Evolutionary conservation across 2,329 filamentous ascomycete species (phyloP).

Genomic region (Aspergillus fumigatus): DNA sequence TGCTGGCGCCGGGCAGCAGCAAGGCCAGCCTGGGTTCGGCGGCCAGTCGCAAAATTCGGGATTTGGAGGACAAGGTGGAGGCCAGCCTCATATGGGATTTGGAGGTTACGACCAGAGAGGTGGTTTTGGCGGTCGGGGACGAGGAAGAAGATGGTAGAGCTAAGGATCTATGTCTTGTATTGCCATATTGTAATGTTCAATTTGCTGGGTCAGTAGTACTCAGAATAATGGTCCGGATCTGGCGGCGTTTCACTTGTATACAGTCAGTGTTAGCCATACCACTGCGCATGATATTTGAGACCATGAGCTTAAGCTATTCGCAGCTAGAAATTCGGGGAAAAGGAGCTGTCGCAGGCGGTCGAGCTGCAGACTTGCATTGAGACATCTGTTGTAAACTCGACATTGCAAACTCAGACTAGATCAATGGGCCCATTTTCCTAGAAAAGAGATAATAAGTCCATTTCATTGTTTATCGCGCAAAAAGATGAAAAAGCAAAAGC

Average conservation of each 20-base stretch:
- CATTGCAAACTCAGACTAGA: not conserved
- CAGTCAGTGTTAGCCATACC: conserved; percentile 1
- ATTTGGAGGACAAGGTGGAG: conserved; percentile 32
- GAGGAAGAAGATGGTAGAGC: conserved; percentile 37
- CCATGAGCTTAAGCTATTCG: not conserved
- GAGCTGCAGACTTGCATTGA: conserved; percentile 1
- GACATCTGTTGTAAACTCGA: not conserved
- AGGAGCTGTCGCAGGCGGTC: conserved; percentile 4
- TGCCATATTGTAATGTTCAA: conserved; percentile 11
- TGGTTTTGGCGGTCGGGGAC: conserved; percentile 36
- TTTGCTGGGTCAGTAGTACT: conserved; percentile 5
- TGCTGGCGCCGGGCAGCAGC: conserved; percentile 34
- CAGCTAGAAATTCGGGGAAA: conserved; percentile 6
- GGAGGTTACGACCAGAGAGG: conserved; percentile 40
- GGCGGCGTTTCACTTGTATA: conserved; percentile 19
- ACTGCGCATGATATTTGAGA: not conserved
- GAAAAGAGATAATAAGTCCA: not conserved
- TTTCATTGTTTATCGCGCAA: not conserved
- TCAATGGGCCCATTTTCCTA: not conserved
- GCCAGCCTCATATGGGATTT: conserved; percentile 40
- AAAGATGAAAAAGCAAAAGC: not conserved
- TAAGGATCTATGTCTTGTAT: conserved; percentile 6
- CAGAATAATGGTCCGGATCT: conserved; percentile 8
- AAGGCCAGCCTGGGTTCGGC: conserved; percentile 31
- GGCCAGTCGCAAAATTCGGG: conserved; percentile 30